Percentiles rank a stretch among this genome's conserved stretches.
These are phyloP conservation scores for Salvia miltiorrhiza DNA, from an alignment of 257 asterid genomes.

Conservation along the genomic window DNA sequence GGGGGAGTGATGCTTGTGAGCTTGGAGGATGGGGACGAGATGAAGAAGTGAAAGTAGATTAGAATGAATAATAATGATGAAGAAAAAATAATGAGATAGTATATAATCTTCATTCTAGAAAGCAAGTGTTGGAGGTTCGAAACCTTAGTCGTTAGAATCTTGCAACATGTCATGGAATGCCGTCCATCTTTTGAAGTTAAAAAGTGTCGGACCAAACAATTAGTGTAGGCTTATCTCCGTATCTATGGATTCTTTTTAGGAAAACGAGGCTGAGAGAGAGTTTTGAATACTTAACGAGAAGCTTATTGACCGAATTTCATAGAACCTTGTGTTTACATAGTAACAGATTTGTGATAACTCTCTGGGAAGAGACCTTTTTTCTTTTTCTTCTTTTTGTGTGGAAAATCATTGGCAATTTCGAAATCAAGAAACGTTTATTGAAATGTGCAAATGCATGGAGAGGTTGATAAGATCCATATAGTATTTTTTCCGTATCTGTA, in stretches of 20 bases:
- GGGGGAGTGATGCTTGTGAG: neutral
- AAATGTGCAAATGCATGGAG: neutral
- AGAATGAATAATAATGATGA: neutral
- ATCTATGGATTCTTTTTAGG: neutral
- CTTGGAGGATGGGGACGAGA: neutral
- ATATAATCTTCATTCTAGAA: neutral
- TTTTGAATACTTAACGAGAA: too few relatives aligned
- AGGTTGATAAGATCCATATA: too few relatives aligned
- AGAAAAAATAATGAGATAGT: neutral
- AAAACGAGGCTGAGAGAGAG: too few relatives aligned
- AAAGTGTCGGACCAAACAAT: neutral
- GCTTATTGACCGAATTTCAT: neutral
- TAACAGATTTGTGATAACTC: neutral
- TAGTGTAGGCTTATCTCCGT: neutral
- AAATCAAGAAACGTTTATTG: neutral
- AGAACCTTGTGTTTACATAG: neutral
- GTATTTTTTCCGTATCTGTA: neutral
- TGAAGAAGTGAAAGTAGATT: neutral
- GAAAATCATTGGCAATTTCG: neutral
- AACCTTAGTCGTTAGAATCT: neutral
- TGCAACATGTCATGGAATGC: neutral
- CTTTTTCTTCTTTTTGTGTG: too few relatives aligned
- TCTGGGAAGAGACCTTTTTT: neutral
- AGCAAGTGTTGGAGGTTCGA: slow-evolving; percentile 1
- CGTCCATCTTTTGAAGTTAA: too few relatives aligned